Evolutionary conservation across 225 moss, liverwort and hornwort genomes (phyloP).

Genomic region (Ulota crispa): DNA sequence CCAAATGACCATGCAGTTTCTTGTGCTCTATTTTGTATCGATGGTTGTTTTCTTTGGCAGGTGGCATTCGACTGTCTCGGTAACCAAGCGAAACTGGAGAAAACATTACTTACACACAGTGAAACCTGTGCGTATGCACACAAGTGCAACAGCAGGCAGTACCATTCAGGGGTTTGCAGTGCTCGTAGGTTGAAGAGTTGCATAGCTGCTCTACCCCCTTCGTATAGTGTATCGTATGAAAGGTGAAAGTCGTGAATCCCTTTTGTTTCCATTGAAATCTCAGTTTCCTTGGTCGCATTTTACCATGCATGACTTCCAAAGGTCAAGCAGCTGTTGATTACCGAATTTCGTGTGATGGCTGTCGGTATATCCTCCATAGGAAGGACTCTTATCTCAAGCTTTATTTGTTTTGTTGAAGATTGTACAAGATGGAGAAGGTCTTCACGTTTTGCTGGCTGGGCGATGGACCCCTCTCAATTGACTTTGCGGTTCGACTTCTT

Average conservation of each 20-base stretch:
- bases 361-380: neutral
- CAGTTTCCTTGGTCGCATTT: neutral
- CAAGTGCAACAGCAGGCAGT: constrained; percentile 36
- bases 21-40: neutral
- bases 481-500: constrained; percentile 40
- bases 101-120: constrained; percentile 28
- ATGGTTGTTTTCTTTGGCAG: constrained; percentile 36
- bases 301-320: neutral
- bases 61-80: constrained; percentile 37
- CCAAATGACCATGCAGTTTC: neutral
- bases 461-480: constrained; percentile 49
- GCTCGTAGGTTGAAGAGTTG: constrained; percentile 50
- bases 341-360: neutral
- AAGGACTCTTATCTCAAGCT: constrained; percentile 6
- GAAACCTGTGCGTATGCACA: constrained; percentile 30
- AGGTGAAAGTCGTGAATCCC: constrained; percentile 28
- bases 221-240: constrained; percentile 32
- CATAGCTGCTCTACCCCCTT: constrained; percentile 36
- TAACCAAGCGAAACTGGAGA: constrained; percentile 30
- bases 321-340: neutral
- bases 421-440: constrained; percentile 38
- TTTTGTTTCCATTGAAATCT: neutral
- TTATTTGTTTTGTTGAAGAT: constrained; percentile 33
- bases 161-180: constrained; percentile 33
- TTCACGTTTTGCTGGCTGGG: constrained; percentile 53